Evolutionary conservation across 768 basidiomycete genomes (phyloP), one percentile per base, ranked within the genome.

Genomic region (Lenzites betulinus): DNA sequence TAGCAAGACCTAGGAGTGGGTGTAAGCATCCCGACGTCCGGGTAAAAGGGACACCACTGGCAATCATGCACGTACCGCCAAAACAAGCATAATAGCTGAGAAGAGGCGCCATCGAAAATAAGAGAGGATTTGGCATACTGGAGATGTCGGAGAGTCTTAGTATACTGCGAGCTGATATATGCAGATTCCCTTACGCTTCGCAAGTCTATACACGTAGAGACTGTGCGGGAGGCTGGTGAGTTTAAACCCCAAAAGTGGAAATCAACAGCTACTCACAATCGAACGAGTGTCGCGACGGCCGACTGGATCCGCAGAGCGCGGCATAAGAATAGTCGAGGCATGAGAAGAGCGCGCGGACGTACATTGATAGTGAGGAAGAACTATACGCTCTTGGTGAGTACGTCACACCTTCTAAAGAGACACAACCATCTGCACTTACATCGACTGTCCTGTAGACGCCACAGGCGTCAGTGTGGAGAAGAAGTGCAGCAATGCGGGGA

Each of bases 351-450:
- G 7, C 35, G 13, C 13, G 35, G 35, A 36, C 35, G 35, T 36
- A 58, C 56, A 26, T 58, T 50, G 23, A 50, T 22, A 6, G 26
- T 25, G 30, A 59, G 22, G n/a, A 44, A 44, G 33, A 59, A 59
- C 50, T 52, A 12, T n/a, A n/a, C n/a, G n/a, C n/a, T n/a, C n/a
- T n/a, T 18, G 33, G 20, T 12, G 35, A 36, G 35, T 7, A 36
- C 7, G 35, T 36, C 35, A 36, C 7, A 36, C 35, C 35, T 7
- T 7, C 35, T 7, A 7, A 36, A 7, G 35, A 7, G 7, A 36
- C 13, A 7, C 7, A 7, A 36, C 13, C 7, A 16, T 25, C 11
- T 1, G 15, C 22, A 51, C 51, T 23, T 26, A 51, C 50, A 15
- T 51, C 58, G 12, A 59, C 26, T 4, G 33, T 51, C 49, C 49